Evolutionary conservation across 805 yeast genomes (phyloP).

Genomic region (Pichia paraexigua): DNA sequence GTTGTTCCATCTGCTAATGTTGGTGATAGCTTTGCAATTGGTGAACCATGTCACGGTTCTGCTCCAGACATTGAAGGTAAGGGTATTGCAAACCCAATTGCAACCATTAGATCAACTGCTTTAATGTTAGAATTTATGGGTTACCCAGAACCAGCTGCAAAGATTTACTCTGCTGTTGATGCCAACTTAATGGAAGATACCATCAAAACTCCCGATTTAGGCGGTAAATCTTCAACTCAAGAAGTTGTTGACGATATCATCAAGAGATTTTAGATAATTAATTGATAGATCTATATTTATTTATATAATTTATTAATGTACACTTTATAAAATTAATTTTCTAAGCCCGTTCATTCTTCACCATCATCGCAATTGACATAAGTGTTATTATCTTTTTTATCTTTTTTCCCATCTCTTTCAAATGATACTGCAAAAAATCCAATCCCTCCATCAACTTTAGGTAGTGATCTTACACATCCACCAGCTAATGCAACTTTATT

Average conservation of each 20-base stretch:
- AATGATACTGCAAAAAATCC: slow-evolving; percentile 97
- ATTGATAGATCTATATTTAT: slow-evolving; percentile 1
- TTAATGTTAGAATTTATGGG: slow-evolving; percentile 97
- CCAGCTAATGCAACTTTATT: slow-evolving; percentile 56
- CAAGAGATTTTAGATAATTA: slow-evolving; percentile 34
- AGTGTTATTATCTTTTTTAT: not conserved
- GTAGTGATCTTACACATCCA: slow-evolving; percentile 79
- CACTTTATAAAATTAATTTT: slow-evolving; percentile 16
- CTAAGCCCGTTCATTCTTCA: slow-evolving; percentile 34
- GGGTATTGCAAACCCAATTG: slow-evolving; percentile 93
- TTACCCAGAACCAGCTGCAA: slow-evolving; percentile 78
- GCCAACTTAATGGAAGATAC: slow-evolving; percentile 77
- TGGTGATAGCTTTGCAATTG: slow-evolving; percentile 92
- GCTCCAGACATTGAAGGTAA: slow-evolving; percentile 98
- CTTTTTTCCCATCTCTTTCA: slow-evolving; percentile 33
- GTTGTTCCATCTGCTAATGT: slow-evolving; percentile 98
- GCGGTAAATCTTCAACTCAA: slow-evolving; percentile 81
- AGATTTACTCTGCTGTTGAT: slow-evolving; percentile 90
- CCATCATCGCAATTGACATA: slow-evolving; percentile 10
- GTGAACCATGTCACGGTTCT: slow-evolving; percentile 99
- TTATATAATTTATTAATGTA: not conserved
- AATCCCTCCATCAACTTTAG: slow-evolving; percentile 93
- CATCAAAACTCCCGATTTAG: slow-evolving; percentile 88
- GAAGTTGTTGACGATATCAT: slow-evolving; percentile 83
- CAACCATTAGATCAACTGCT: slow-evolving; percentile 96